Conservation (phyloP, 805 yeast species). For the Yarrowia sp. region DNA sequence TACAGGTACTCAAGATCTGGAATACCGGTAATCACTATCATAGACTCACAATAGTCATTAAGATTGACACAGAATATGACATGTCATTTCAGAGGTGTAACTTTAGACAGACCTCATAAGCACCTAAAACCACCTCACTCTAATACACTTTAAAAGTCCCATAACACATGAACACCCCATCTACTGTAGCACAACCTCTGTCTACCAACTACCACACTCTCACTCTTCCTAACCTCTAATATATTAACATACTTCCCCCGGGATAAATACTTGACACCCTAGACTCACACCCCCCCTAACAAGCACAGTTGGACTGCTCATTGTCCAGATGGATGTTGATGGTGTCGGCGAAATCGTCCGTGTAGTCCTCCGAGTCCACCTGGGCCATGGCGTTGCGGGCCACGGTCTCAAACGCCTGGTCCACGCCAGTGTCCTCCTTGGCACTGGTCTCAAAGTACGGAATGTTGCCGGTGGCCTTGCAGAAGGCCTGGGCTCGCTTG, state of each 20-base stretch:
- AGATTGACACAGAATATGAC: no score
- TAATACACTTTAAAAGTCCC: no score
- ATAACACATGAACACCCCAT: no score
- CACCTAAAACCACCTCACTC: no score
- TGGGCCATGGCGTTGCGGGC: conserved; percentile 96
- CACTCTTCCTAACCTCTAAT: conserved; percentile 25
- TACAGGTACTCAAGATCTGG: no score
- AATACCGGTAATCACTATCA: no score
- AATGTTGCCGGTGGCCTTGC: conserved; percentile 72
- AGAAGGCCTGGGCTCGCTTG: conserved; percentile 67
- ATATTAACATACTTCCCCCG: conserved; percentile 32
- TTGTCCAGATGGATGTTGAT: conserved; percentile 92
- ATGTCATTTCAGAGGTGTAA: no score
- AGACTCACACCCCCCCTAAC: conserved; percentile 52
- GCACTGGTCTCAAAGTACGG: conserved; percentile 98
- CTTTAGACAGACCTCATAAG: no score
- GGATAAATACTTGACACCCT: conserved; percentile 12
- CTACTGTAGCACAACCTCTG: no score
- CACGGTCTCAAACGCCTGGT: conserved; percentile 92
- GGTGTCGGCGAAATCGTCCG: conserved; percentile 95
- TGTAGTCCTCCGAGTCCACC: conserved; percentile 88
- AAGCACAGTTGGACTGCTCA: conserved; percentile 76
- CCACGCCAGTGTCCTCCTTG: conserved; percentile 93
- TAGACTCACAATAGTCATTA: no score
- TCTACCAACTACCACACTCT: no score